phyloP scores from a whole-genome alignment of 306 rosid species.

The Nissolia schottii region DNA sequence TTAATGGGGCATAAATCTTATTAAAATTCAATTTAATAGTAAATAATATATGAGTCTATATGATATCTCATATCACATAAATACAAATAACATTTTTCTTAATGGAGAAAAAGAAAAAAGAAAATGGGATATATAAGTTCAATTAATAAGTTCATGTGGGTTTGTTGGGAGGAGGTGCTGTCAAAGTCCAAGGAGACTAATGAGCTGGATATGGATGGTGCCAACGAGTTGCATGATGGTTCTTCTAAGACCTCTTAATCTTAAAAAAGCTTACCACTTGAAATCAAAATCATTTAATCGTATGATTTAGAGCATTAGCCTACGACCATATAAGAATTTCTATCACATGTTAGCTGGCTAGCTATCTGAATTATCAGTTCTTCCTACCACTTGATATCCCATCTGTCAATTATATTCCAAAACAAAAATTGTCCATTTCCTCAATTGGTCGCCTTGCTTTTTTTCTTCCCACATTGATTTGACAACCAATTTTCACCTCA shows the following conservation, averaged over 20 bases:
- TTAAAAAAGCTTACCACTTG: too few species aligned
- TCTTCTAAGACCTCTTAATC: too few species aligned
- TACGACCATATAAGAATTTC: too few species aligned
- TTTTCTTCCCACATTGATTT: not conserved
- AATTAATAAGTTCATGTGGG: constrained; percentile 66
- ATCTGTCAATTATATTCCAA: constrained; percentile 34
- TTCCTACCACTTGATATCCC: constrained; percentile 38
- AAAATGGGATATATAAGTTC: constrained; percentile 7
- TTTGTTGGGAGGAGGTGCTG: constrained; percentile 44
- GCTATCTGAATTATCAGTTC: constrained; percentile 34
- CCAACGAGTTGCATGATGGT: too few species aligned
- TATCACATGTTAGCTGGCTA: too few species aligned
- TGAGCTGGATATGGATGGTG: constrained; percentile 64
- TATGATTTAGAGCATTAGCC: too few species aligned
- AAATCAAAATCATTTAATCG: too few species aligned
- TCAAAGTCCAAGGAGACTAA: constrained; percentile 47
- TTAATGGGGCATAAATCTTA: too few species aligned
- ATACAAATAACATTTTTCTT: too few species aligned
- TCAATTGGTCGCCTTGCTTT: not conserved
- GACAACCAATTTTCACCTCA: constrained; percentile 14
- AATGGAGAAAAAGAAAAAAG: not conserved
- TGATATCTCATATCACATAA: too few species aligned
- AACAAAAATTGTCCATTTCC: constrained; percentile 17
- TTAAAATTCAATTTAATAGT: too few species aligned
- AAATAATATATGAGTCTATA: too few species aligned